A percentile compares a stretch with the other conserved stretches of the same genome.
phyloP scores from a whole-genome alignment of 2,329 filamentous ascomycete species.

The Paecilomyces niveus region DNA sequence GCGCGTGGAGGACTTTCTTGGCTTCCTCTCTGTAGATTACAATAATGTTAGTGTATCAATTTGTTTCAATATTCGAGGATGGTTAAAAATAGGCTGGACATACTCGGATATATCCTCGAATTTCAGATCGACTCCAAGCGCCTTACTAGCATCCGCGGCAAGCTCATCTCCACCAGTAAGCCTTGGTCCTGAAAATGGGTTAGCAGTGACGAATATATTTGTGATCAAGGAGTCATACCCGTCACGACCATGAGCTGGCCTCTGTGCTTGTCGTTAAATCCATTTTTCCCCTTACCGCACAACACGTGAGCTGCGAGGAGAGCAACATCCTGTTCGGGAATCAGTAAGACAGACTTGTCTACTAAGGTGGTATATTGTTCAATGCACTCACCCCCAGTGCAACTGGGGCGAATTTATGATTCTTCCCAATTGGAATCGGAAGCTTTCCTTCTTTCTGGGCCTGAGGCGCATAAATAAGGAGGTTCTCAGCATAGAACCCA shows the following conservation, averaged over 20 bases:
- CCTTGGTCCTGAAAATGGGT: constrained; percentile 33
- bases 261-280: constrained; percentile 45
- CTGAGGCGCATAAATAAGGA: constrained; percentile 43
- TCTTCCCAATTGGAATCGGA: constrained; percentile 41
- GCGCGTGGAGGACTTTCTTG: constrained; percentile 29
- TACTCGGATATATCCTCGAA: constrained; percentile 43
- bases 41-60: too few species aligned
- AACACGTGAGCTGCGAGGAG: constrained; percentile 44
- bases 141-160: constrained; percentile 39
- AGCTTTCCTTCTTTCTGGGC: constrained; percentile 39
- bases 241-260: constrained; percentile 49
- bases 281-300: constrained; percentile 41
- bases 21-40: constrained; percentile 28
- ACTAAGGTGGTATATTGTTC: neutral
- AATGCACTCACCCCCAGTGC: constrained; percentile 35
- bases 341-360: neutral
- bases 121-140: constrained; percentile 36
- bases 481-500: constrained; percentile 47
- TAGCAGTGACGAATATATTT: neutral
- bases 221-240: constrained; percentile 17
- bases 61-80: too few species aligned
- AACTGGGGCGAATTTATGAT: constrained; percentile 46
- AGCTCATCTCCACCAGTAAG: constrained; percentile 42
- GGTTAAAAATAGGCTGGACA: constrained; percentile 4
- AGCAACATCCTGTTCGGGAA: constrained; percentile 36